A percentile compares a stretch with the other conserved stretches of the same genome.
These are phyloP conservation scores for Ceratocystis diversiconidia DNA, from an alignment of 2,329 filamentous ascomycete genomes.

Conservation along the genomic window DNA sequence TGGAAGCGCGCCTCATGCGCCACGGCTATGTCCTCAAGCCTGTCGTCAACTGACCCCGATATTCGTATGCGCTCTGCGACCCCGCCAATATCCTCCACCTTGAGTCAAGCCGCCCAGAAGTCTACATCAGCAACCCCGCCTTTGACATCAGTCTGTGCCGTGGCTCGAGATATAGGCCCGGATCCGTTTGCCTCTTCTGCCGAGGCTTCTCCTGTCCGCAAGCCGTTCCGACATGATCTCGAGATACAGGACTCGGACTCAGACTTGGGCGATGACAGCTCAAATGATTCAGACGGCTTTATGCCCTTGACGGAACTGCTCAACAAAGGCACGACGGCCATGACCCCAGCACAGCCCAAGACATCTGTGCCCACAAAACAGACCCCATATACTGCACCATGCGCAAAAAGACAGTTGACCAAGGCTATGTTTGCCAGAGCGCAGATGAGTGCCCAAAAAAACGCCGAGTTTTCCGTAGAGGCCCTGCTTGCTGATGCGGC, in stretches of 20 bases:
- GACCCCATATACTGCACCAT: not conserved
- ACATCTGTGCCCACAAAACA: not conserved
- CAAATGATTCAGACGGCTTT: slow-evolving; percentile 45
- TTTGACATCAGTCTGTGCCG: not conserved
- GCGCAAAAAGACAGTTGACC: not conserved
- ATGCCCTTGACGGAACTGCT: slow-evolving; percentile 25
- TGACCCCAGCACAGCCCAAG: not conserved
- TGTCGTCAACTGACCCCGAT: not conserved
- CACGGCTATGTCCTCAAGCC: not conserved
- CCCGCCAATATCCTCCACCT: not conserved
- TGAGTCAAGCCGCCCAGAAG: not conserved
- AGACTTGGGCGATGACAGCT: slow-evolving; percentile 53
- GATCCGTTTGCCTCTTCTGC: slow-evolving; percentile 10
- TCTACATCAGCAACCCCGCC: not conserved
- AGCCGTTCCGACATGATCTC: slow-evolving; percentile 33
- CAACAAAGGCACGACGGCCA: not conserved
- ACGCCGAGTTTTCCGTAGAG: not conserved
- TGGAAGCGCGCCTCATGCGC: not conserved
- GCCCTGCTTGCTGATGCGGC: slow-evolving; percentile 12
- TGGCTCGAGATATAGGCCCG: not conserved
- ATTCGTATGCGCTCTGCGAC: slow-evolving; percentile 2
- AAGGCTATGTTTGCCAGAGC: not conserved
- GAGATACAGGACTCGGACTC: slow-evolving; percentile 59
- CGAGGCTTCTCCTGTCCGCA: slow-evolving; percentile 12
- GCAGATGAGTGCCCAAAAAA: slow-evolving; percentile 1